Conservation (phyloP, 208 protist genomes). For the Leishmania braziliensis region DNA sequence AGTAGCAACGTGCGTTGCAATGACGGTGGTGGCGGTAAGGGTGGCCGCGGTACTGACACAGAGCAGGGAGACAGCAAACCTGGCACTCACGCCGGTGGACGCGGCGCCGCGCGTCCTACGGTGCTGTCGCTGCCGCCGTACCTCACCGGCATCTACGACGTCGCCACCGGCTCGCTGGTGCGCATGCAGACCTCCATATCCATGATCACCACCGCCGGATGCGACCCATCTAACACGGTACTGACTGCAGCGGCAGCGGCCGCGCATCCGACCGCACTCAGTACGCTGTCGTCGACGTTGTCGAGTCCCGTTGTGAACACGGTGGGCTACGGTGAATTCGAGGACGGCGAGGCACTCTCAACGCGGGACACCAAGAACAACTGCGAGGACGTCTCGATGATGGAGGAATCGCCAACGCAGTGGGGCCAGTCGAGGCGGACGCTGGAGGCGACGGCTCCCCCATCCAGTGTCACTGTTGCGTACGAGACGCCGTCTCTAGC, state of each 20-base stretch:
- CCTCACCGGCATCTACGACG: constrained; percentile 89
- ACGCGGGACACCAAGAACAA: neutral
- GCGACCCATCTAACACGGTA: neutral
- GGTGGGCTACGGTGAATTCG: neutral
- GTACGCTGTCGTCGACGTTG: neutral
- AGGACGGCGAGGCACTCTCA: neutral
- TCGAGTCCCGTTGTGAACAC: neutral
- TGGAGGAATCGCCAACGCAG: neutral
- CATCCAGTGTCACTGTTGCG: neutral
- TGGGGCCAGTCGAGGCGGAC: constrained; percentile 5
- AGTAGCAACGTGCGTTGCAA: neutral
- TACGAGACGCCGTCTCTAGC: neutral
- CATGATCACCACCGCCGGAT: neutral
- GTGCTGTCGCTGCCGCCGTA: constrained; percentile 57
- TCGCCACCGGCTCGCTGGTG: constrained; percentile 70
- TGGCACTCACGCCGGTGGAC: neutral
- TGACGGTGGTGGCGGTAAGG: neutral
- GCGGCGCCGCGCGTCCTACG: neutral
- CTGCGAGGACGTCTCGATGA: neutral
- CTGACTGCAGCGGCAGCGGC: neutral
- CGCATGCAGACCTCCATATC: constrained; percentile 35
- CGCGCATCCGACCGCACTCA: neutral
- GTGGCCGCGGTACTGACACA: constrained; percentile 5
- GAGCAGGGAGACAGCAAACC: neutral
- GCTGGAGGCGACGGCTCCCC: neutral